These are phyloP conservation scores for Karstenula rhodostoma DNA, from an alignment of 2,329 filamentous ascomycete genomes.

Conservation along the genomic window DNA sequence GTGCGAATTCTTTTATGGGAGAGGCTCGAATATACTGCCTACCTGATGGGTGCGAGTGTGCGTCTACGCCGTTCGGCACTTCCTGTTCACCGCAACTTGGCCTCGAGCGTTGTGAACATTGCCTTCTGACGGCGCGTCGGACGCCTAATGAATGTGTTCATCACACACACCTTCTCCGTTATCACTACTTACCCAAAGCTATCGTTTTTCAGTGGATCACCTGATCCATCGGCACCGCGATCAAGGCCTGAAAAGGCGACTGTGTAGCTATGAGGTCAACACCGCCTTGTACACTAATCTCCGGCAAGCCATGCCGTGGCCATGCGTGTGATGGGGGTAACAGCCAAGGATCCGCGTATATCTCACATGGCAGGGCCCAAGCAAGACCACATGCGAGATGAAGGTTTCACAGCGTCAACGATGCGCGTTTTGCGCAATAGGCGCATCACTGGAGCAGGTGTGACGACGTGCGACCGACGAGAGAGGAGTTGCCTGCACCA, in stretches of 20 bases:
- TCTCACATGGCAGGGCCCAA: conserved; percentile 3
- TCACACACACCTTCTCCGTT: not conserved
- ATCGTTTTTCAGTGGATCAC: not conserved
- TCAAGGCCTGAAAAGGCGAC: not conserved
- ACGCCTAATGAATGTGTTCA: not conserved
- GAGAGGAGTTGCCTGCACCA: not conserved
- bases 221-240: not conserved
- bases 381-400: conserved; percentile 8
- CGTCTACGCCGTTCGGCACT: not conserved
- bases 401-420: conserved; percentile 6
- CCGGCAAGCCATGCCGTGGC: conserved; percentile 7
- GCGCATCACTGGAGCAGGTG: not conserved
- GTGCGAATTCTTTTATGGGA: not conserved
- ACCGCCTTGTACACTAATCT: not conserved
- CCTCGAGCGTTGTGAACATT: conserved; percentile 1
- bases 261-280: not conserved
- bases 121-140: conserved; percentile 1
- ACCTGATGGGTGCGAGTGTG: conserved; percentile 3
- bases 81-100: not conserved
- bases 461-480: not conserved
- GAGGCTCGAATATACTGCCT: conserved; percentile 5
- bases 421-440: conserved; percentile 10
- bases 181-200: not conserved
- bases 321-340: not conserved
- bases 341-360: not conserved